Percentiles rank a stretch among this genome's conserved stretches.
These are phyloP conservation scores for Ceratocystis harringtonii DNA, from an alignment of 2,329 filamentous ascomycete genomes.

Conservation along the genomic window DNA sequence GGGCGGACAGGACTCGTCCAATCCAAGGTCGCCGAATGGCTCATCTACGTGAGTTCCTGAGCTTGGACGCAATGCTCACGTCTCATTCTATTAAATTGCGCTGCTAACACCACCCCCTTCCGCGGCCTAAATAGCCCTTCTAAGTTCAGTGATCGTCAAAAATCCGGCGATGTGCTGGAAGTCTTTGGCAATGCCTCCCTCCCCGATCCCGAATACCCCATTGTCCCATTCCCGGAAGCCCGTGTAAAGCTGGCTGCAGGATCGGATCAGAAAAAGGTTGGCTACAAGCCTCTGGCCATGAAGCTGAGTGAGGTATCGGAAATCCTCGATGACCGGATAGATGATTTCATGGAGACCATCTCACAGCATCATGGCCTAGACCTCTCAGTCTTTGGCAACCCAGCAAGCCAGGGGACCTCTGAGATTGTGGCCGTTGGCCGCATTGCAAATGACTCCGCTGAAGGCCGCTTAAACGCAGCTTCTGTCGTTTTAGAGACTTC, in stretches of 20 bases:
- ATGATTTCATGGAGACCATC: constrained; percentile 65
- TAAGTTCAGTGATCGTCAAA: constrained; percentile 60
- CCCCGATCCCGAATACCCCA: constrained; percentile 48
- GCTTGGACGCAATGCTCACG: not conserved
- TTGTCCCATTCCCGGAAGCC: constrained; percentile 56
- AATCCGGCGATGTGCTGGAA: constrained; percentile 70
- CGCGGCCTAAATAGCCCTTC: constrained; percentile 29
- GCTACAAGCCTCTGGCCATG: constrained; percentile 88
- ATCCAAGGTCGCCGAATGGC: constrained; percentile 24
- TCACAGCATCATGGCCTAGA: constrained; percentile 62
- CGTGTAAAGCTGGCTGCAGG: constrained; percentile 75
- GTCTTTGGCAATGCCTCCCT: constrained; percentile 53
- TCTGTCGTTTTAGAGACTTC: constrained; percentile 83
- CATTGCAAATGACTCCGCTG: constrained; percentile 74
- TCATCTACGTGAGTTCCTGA: constrained; percentile 9
- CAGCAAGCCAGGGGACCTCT: constrained; percentile 66
- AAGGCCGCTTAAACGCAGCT: constrained; percentile 71
- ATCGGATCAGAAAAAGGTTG: constrained; percentile 79
- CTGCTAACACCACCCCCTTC: not conserved
- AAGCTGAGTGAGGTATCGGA: constrained; percentile 85
- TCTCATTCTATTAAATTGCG: not conserved
- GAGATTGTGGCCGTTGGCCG: constrained; percentile 83
- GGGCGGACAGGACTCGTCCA: constrained; percentile 29
- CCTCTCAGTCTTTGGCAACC: constrained; percentile 71
- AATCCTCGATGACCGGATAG: constrained; percentile 87